Conservation (phyloP, 768 basidiomycete species). For the Kwoniella pini region DNA sequence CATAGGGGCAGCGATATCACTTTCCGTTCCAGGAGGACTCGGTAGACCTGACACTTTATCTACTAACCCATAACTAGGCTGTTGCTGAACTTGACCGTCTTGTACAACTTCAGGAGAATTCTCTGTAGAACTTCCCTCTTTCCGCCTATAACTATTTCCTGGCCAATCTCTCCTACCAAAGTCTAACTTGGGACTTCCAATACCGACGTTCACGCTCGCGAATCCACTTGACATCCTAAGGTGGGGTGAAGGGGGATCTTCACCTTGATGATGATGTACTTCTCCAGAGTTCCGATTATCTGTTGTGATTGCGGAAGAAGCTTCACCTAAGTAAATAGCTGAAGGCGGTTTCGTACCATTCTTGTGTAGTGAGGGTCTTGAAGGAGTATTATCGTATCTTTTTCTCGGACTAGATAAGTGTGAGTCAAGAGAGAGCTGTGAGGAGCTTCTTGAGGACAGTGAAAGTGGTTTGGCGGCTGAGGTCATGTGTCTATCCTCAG, state of each 20-base stretch:
- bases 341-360: not conserved
- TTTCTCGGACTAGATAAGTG: conserved; percentile 17
- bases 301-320: not conserved
- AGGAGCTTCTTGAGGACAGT: conserved; percentile 8
- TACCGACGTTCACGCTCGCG: conserved; percentile 22
- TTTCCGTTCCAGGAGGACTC: conserved; percentile 44
- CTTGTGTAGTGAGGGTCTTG: conserved; percentile 4
- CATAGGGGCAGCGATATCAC: conserved; percentile 24
- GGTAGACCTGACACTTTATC: conserved; percentile 35
- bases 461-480: conserved; percentile 15
- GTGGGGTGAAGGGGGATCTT: conserved; percentile 1
- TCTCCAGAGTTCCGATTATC: not conserved
- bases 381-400: conserved; percentile 1
- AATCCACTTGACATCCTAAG: conserved; percentile 24
- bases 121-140: conserved; percentile 8
- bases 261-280: not conserved
- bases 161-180: conserved; percentile 24
- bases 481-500: not conserved
- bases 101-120: not conserved
- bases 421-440: conserved; percentile 15
- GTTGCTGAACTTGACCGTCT: not conserved
- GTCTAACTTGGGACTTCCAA: conserved; percentile 26
- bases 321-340: conserved; percentile 1
- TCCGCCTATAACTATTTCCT: conserved; percentile 5
- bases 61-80: conserved; percentile 15